Percentiles rank a stretch among this genome's conserved stretches.
phyloP scores from a whole-genome alignment of 257 asterid species.

The Rauvolfia tetraphylla region DNA sequence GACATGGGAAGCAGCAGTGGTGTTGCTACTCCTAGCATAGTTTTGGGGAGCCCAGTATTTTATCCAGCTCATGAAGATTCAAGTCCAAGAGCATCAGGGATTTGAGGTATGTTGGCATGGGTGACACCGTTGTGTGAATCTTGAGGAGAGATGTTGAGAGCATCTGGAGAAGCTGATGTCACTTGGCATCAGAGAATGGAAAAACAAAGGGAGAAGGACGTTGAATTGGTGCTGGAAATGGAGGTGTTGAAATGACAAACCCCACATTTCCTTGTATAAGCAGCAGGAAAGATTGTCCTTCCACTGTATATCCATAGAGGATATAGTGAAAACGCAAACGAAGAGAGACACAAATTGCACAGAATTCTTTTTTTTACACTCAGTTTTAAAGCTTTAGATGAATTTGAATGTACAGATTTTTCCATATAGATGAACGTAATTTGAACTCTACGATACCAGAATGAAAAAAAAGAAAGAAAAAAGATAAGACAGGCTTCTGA shows the following conservation, averaged over 20 bases:
- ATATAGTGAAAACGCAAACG: not conserved
- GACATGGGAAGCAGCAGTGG: slow-evolving; percentile 54
- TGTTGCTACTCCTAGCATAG: slow-evolving; percentile 1
- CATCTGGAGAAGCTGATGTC: not conserved
- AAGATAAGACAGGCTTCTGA: no score
- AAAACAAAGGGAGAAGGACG: not conserved
- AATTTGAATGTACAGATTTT: not conserved
- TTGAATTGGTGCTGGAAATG: not conserved
- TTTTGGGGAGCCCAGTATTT: slow-evolving; percentile 24
- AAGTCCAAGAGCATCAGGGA: slow-evolving; percentile 19
- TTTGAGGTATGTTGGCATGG: slow-evolving; percentile 9
- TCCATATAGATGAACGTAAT: no score
- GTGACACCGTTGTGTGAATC: not conserved
- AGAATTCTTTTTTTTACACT: not conserved
- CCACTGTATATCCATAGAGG: not conserved
- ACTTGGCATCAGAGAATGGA: slow-evolving; percentile 5
- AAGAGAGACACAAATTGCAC: not conserved
- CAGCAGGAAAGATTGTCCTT: not conserved
- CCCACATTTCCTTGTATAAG: not conserved
- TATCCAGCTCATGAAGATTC: slow-evolving; percentile 19
- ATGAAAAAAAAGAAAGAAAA: no score
- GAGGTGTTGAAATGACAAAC: not conserved
- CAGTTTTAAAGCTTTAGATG: no score
- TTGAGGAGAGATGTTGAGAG: not conserved
- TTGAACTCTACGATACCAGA: no score